A percentile compares a stretch with the other conserved stretches of the same genome.
Evolutionary conservation across 805 yeast genomes (phyloP).

Genomic region (Lipomyces spencermartinsiae): DNA sequence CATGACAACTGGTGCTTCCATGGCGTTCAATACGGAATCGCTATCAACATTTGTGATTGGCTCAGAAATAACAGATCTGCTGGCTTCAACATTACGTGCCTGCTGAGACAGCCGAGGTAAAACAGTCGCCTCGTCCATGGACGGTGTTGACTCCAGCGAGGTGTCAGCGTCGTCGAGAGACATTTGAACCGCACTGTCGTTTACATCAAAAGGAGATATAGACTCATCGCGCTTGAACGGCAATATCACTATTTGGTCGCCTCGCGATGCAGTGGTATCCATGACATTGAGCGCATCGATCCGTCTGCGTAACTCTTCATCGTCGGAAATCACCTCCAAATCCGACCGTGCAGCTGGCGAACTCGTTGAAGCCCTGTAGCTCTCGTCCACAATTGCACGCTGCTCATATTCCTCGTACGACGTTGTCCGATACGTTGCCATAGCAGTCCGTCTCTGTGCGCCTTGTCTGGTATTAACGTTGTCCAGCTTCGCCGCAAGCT

Average conservation of each 20-base stretch:
- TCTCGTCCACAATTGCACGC: constrained; percentile 7
- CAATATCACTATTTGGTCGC: not conserved
- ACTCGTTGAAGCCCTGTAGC: not conserved
- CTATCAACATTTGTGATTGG: not conserved
- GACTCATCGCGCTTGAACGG: not conserved
- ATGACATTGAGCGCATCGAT: not conserved
- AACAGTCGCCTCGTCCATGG: not conserved
- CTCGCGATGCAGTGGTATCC: not conserved
- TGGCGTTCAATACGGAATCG: not conserved
- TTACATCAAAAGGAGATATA: not conserved
- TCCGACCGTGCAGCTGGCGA: constrained; percentile 9
- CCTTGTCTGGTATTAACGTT: constrained; percentile 20
- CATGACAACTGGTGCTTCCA: not conserved
- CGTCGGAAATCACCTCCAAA: not conserved
- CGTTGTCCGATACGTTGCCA: constrained; percentile 24
- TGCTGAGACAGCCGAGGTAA: not conserved
- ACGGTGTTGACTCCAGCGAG: not conserved
- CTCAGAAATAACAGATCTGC: not conserved
- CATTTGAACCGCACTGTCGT: not conserved
- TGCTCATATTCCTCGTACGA: constrained; percentile 22
- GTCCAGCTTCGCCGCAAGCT: constrained; percentile 10
- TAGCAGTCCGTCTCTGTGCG: constrained; percentile 25
- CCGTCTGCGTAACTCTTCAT: not conserved
- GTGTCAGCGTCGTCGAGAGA: not conserved
- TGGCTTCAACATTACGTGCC: not conserved